These are phyloP conservation scores for Cylindrotheca closterium DNA, from an alignment of 108 stramenopile species.

Conservation along the genomic window DNA sequence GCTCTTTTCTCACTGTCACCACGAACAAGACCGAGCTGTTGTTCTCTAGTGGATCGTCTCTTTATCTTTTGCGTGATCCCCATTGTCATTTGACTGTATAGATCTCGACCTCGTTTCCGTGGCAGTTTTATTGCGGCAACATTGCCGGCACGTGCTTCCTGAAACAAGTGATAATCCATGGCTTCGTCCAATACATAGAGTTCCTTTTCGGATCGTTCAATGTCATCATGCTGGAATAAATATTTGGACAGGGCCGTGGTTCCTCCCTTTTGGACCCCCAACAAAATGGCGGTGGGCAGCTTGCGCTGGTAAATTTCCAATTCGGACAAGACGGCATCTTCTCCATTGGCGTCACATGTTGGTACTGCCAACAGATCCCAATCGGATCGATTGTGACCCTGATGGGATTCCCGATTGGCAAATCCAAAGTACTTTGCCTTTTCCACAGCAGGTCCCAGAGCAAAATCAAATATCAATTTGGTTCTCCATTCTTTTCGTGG, in stretches of 20 bases:
- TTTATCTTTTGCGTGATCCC: neutral
- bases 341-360: neutral
- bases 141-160: neutral
- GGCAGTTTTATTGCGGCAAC: too few species aligned
- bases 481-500: too few species aligned
- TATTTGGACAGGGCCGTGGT: slow-evolving; percentile 87
- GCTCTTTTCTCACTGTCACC: neutral
- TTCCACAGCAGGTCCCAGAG: neutral
- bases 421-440: neutral
- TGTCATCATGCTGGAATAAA: slow-evolving; percentile 79
- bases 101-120: neutral
- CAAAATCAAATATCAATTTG: neutral
- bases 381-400: neutral
- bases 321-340: neutral
- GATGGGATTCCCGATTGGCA: neutral
- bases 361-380: neutral
- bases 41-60: too few species aligned
- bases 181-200: slow-evolving; percentile 93
- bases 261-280: slow-evolving; percentile 91
- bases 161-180: slow-evolving; percentile 30
- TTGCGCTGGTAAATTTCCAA: neutral
- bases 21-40: neutral
- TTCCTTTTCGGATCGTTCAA: slow-evolving; percentile 61
- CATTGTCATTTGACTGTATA: neutral
- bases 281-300: slow-evolving; percentile 44